Evolutionary conservation across 129 eudicot species (phyloP).

Genomic region (Artemisia annua): DNA sequence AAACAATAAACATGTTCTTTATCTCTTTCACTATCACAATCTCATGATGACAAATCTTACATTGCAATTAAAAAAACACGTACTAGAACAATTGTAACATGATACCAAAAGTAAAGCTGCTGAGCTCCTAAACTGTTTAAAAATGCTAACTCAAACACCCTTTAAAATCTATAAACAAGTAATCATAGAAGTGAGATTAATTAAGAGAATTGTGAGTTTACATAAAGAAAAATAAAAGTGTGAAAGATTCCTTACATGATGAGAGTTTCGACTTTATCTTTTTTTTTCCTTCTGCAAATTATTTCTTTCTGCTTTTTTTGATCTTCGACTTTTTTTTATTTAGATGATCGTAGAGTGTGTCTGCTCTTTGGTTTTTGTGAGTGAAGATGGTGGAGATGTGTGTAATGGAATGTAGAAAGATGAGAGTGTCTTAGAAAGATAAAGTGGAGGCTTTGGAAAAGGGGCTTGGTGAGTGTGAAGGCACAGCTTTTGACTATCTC

Average conservation of each 20-base stretch:
- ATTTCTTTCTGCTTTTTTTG: conserved; percentile 34
- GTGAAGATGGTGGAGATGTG: conserved; percentile 4
- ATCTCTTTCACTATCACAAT: conserved; percentile 17
- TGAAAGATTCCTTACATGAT: conserved; percentile 41
- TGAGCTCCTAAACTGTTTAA: neutral
- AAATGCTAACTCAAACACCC: neutral
- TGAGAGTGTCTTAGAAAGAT: conserved; percentile 23
- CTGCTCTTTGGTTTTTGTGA: neutral
- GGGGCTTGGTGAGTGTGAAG: conserved; percentile 45
- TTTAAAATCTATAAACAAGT: neutral
- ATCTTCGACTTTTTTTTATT: conserved; percentile 35
- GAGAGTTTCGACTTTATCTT: conserved; percentile 32
- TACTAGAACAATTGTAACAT: neutral
- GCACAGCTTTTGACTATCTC: conserved; percentile 42
- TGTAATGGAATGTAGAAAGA: conserved; percentile 22
- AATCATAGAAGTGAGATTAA: conserved; percentile 11
- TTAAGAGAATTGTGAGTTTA: conserved; percentile 13
- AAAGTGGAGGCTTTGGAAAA: conserved; percentile 41
- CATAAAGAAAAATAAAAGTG: conserved; percentile 31
- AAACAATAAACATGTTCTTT: neutral
- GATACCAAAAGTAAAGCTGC: neutral
- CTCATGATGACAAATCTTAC: conserved; percentile 20
- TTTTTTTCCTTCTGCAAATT: conserved; percentile 15
- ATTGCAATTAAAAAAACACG: neutral
- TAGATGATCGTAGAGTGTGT: conserved; percentile 20